Base-by-base conservation (phyloP, 768 basidiomycete species). In the Phylloporus sp. region DNA sequence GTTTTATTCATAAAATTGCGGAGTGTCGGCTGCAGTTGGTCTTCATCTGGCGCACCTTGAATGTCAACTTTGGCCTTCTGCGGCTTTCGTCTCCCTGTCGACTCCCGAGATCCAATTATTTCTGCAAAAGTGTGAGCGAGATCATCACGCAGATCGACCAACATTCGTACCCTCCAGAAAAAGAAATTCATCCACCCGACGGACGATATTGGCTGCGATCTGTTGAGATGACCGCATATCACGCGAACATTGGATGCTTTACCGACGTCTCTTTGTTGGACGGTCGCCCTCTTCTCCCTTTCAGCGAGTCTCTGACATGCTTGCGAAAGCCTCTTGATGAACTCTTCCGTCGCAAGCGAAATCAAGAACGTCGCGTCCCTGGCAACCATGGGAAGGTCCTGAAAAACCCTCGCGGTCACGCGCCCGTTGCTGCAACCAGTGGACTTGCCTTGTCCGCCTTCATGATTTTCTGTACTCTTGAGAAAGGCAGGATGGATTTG, bases 301-400 rank as follows among this genome's bases (percentile, higher is more conserved):
- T 78, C 74, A 6, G 91, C 88, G 13, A 81, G 75, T 42, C 70
- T 75, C 52, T 86, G 81, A n/a, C 78, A 79, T 6, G 87, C 84
- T 46, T 84, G 79, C 26, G 78, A 75, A 23, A 94, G 68, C 40
- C 82, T 76, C 62, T 79, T 82, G 42, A 94, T 84, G 54, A 95
- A 94, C 63, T 90, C 85, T 66, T 95, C 92, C 45, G 92, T 84
- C 6, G 90, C 90, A 22, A 90, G 69, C 18, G 87, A 81, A 37
- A 94, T 83, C 51, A 91, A 66, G 54, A 90, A 81, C 0, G 80
- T 77, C 20, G 89, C 90, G 43, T 94, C 91, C 60, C 74, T 82
- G 10, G 83, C 81, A 5, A 90, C 71, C 33, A 81, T 80, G 0
- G 86, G 82, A 42, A 91, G 75, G 36, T 90, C 88, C 88, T 90